Evolutionary conservation across 495 filamentous ascomycete species (phyloP), one percentile per base, ranked within the genome.

Genomic region (Annulohypoxylon stygium): DNA sequence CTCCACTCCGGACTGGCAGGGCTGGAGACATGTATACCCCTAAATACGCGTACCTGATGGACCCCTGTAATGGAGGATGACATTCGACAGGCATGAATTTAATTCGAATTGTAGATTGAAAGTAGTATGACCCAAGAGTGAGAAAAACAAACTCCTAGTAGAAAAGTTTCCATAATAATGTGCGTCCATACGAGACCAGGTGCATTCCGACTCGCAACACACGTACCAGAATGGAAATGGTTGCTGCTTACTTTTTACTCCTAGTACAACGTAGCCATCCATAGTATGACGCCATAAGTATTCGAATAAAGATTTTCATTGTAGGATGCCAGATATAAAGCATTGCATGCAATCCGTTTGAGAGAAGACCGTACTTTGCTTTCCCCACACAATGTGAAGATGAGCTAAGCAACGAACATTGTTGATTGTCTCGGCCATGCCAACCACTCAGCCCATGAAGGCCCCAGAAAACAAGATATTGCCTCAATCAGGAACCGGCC

Each of bases 401-500:
- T 10, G 12, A 12, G 37, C 12, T 12, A 41, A 41, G 9, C 3
- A 41, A 11, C 11, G 12, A 11, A 11, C 37, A 41, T 41, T 41
- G 12, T 11, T 11, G 7, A 12, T 14, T 41, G 37, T 41, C 37
- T 55, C 14, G 51, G 51, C 51, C 51, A 55, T 12, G 4, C 7
- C 9, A 58, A 34, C 54, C 54, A 58, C 5, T 58, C 34, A 12
- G 12, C 16, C 54, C 54, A 58, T 20, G 36, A 18, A 9, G 30
- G 12, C 3, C 54, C 54, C 4, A 58, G 34, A 9, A 16, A 14
- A 8, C n/a, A 1, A 16, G 3, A 18, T n/a, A 58, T 58, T 0
- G 33, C 23, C 16, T 23, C 4, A 1, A 69, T 83, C 1, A 80
- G 36, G 71, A 70, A 14, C 65, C 69, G 1, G 66, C 83, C 84